These are phyloP conservation scores for Basidioascus undulatus DNA, from an alignment of 768 basidiomycete genomes.

Conservation along the genomic window DNA sequence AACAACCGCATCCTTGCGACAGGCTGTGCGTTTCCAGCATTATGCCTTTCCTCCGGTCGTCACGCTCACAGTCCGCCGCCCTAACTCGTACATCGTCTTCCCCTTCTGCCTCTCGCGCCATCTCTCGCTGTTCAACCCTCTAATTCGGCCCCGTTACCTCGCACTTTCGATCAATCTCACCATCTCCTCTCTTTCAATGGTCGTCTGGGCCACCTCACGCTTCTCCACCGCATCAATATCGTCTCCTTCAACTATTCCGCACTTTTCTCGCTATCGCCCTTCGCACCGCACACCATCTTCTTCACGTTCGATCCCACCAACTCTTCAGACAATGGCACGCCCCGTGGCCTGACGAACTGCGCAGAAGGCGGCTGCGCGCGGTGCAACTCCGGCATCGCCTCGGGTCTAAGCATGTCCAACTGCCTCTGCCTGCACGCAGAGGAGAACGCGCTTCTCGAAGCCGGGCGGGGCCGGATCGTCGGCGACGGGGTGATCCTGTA, in stretches of 20 bases:
- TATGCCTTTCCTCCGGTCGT: not conserved
- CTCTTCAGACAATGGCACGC: slow-evolving; percentile 97
- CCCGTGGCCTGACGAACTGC: slow-evolving; percentile 71
- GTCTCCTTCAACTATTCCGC: too few species aligned
- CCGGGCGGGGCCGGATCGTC: slow-evolving; percentile 73
- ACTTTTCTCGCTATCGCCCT: too few species aligned
- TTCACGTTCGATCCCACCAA: too few species aligned
- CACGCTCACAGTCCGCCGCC: not conserved
- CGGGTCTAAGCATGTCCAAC: slow-evolving; percentile 28
- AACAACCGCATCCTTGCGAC: slow-evolving; percentile 25
- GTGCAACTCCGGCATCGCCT: slow-evolving; percentile 35
- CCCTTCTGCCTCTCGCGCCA: too few species aligned
- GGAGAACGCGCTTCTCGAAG: slow-evolving; percentile 88
- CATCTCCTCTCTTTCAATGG: too few species aligned
- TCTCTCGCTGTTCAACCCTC: too few species aligned
- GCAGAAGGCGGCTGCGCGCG: slow-evolving; percentile 67
- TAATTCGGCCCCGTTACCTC: too few species aligned
- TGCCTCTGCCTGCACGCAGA: slow-evolving; percentile 94
- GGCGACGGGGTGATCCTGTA: slow-evolving; percentile 53
- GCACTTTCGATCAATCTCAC: too few species aligned
- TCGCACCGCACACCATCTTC: not conserved
- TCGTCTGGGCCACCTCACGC: too few species aligned
- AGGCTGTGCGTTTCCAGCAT: slow-evolving; percentile 12
- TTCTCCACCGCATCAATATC: too few species aligned
- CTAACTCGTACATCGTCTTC: too few species aligned